These are phyloP conservation scores for Lantana camara DNA, from an alignment of 257 asterid genomes.

Conservation along the genomic window DNA sequence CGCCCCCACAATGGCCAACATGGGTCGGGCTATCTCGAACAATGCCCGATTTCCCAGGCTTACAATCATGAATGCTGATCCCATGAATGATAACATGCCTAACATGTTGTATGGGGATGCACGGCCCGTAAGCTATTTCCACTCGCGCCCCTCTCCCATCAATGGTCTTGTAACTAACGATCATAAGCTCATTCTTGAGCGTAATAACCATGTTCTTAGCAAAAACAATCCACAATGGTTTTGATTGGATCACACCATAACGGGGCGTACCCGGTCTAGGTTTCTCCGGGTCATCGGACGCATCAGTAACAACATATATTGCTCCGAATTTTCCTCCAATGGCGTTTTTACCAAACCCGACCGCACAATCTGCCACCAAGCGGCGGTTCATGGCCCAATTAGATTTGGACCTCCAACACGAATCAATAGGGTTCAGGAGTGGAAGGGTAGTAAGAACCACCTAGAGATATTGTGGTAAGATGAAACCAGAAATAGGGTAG, in stretches of 20 bases:
- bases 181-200: conserved; percentile 60
- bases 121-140: conserved; percentile 88
- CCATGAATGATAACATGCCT: conserved; percentile 65
- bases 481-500: conserved; percentile 33
- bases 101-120: conserved; percentile 59
- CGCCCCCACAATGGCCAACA: too few relatives aligned
- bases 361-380: conserved; percentile 65
- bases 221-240: conserved; percentile 76
- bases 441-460: conserved; percentile 26
- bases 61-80: too few relatives aligned
- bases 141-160: conserved; percentile 90
- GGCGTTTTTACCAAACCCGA: conserved; percentile 72
- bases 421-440: conserved; percentile 61
- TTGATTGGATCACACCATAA: conserved; percentile 58
- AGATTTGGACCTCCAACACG: conserved; percentile 68
- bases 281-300: conserved; percentile 59
- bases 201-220: conserved; percentile 61
- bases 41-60: too few relatives aligned
- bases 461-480: conserved; percentile 28
- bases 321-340: conserved; percentile 70
- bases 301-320: conserved; percentile 53
- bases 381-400: conserved; percentile 74
- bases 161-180: conserved; percentile 78
- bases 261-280: conserved; percentile 80
- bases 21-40: too few relatives aligned